Conservation (phyloP, 257 asterid species). For the Solanum corneliomulleri region DNA sequence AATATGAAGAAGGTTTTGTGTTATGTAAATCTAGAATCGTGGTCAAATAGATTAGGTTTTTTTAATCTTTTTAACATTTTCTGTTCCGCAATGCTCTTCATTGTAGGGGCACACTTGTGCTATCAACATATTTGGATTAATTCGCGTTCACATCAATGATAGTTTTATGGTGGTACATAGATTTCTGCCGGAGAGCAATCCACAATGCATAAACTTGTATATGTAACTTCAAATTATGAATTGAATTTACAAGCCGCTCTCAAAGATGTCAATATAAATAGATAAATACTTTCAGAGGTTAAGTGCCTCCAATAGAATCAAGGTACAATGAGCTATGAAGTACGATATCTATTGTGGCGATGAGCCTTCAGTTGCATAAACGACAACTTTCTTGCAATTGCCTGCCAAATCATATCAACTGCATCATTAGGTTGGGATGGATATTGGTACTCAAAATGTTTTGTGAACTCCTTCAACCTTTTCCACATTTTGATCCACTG, state of each 20-base stretch:
- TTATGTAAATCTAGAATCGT: not conserved
- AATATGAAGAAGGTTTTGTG: not conserved
- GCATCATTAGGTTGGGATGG: constrained; percentile 58
- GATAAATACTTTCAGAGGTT: not conserved
- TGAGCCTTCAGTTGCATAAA: constrained; percentile 25
- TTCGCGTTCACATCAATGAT: not conserved
- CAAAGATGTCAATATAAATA: not conserved
- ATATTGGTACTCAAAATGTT: constrained; percentile 50
- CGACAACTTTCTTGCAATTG: constrained; percentile 35
- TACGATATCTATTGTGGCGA: constrained; percentile 46
- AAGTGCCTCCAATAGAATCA: not conserved
- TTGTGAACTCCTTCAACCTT: constrained; percentile 31
- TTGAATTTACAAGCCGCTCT: not conserved
- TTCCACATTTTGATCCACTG: constrained; percentile 55
- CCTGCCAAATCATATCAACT: constrained; percentile 89
- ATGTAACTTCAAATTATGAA: not conserved
- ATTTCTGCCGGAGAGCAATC: not conserved
- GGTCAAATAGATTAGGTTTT: not conserved
- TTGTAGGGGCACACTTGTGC: not conserved
- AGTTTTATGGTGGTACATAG: not conserved
- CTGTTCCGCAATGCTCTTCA: not conserved
- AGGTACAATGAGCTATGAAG: constrained; percentile 11
- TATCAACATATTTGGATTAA: not conserved
- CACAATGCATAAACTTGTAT: not conserved
- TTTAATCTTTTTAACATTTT: not conserved